These are phyloP conservation scores for Lichtheimia ramosa DNA, from an alignment of 371 early-diverging fungal genomes.

Conservation along the genomic window DNA sequence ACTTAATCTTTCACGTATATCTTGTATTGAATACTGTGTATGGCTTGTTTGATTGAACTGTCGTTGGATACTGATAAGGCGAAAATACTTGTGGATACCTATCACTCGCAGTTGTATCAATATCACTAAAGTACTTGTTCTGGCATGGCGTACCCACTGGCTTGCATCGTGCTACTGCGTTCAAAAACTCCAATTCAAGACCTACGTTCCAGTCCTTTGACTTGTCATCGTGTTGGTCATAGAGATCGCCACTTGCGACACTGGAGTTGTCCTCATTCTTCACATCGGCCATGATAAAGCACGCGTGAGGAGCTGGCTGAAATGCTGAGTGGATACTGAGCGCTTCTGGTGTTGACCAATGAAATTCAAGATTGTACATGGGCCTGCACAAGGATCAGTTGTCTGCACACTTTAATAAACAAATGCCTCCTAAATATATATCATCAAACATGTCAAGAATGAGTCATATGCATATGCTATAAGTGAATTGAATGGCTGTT, in stretches of 20 bases:
- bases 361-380: too few relatives aligned
- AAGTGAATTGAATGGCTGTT: too few relatives aligned
- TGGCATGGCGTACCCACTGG: conserved; percentile 51
- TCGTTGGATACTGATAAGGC: conserved; percentile 60
- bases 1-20: conserved; percentile 54
- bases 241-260: neutral
- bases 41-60: conserved; percentile 56
- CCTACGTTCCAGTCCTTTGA: conserved; percentile 54
- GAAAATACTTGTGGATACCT: conserved; percentile 68
- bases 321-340: too few relatives aligned
- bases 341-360: too few relatives aligned
- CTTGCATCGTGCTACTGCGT: conserved; percentile 58
- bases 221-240: neutral
- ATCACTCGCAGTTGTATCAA: neutral
- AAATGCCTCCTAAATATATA: too few relatives aligned
- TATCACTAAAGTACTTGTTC: neutral
- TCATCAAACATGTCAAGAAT: too few relatives aligned
- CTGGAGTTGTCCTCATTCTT: neutral
- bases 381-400: too few relatives aligned
- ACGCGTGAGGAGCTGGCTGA: too few relatives aligned
- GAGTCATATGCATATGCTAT: too few relatives aligned
- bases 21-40: conserved; percentile 44
- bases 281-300: neutral
- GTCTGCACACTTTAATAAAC: too few relatives aligned
- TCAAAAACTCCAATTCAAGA: conserved; percentile 59